These are phyloP conservation scores for Sporisorium exsertum DNA, from an alignment of 1,284 basidiomycete species.

Conservation along the genomic window DNA sequence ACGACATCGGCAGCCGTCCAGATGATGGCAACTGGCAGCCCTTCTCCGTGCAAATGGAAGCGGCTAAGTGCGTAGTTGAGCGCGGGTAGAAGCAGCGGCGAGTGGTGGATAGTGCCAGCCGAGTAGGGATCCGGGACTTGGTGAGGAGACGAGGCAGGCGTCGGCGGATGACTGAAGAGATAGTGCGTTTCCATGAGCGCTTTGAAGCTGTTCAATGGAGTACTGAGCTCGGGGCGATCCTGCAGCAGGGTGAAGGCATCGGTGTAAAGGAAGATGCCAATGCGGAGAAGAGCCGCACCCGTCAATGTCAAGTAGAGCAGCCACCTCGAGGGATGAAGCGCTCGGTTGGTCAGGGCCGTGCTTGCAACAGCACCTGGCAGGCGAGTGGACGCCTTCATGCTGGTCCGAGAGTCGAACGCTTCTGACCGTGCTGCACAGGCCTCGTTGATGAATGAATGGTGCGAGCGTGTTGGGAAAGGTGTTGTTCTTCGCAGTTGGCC, in stretches of 20 bases:
- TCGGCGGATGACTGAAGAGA: conserved; percentile 30
- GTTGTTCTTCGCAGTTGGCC: conserved; percentile 21
- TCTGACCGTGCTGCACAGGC: too few species aligned
- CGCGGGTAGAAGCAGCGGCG: conserved; percentile 80
- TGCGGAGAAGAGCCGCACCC: conserved; percentile 56
- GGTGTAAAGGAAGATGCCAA: conserved; percentile 67
- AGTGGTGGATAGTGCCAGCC: conserved; percentile 72
- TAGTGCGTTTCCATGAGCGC: conserved; percentile 71
- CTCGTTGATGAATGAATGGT: conserved; percentile 5
- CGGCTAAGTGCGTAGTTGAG: conserved; percentile 50
- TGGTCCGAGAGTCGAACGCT: not conserved
- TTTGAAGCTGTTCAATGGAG: conserved; percentile 82
- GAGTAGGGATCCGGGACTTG: conserved; percentile 24
- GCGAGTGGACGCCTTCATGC: conserved; percentile 10
- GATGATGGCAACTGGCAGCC: conserved; percentile 73
- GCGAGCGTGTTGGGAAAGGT: conserved; percentile 1
- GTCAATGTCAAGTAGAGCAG: conserved; percentile 22
- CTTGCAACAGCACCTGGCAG: conserved; percentile 22
- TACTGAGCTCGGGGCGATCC: conserved; percentile 78
- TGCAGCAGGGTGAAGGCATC: conserved; percentile 66
- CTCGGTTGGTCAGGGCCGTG: conserved; percentile 21
- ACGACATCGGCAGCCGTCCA: conserved; percentile 80
- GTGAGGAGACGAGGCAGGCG: conserved; percentile 11
- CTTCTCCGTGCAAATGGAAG: conserved; percentile 62
- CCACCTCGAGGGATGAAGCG: conserved; percentile 23